Percentiles rank a stretch among this genome's conserved stretches.
Evolutionary conservation across 805 yeast species (phyloP).

Genomic region (Starmerella potacharoeniae): DNA sequence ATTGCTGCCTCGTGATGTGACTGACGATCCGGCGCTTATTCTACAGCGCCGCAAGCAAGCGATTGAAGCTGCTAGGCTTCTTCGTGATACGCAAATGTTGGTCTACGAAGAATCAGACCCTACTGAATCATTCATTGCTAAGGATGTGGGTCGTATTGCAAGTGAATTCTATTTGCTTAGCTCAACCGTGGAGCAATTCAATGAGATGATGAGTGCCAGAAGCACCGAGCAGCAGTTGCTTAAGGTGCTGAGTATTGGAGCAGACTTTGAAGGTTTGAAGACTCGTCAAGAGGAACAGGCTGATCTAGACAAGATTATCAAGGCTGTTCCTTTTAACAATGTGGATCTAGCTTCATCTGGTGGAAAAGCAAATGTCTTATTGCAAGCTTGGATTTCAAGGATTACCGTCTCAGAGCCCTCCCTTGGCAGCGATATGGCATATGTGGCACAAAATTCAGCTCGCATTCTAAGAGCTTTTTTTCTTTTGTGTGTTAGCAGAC

Average conservation of each 20-base stretch:
- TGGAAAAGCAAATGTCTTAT: conserved; percentile 74
- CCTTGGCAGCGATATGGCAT: conserved; percentile 71
- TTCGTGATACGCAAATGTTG: conserved; percentile 87
- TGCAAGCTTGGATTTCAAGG: conserved; percentile 80
- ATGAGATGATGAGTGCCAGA: conserved; percentile 65
- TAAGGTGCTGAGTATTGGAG: conserved; percentile 79
- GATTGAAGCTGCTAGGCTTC: conserved; percentile 62
- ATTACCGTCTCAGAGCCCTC: conserved; percentile 67
- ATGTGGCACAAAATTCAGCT: conserved; percentile 91
- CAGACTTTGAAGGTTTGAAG: conserved; percentile 84
- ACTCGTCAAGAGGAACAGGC: conserved; percentile 75
- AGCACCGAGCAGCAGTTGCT: conserved; percentile 90
- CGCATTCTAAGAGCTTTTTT: conserved; percentile 89
- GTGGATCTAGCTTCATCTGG: conserved; percentile 28
- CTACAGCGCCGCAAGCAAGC: conserved; percentile 68
- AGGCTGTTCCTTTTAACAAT: conserved; percentile 27
- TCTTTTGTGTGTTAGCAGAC: conserved; percentile 69
- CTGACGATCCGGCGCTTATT: conserved; percentile 69
- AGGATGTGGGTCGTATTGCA: conserved; percentile 87
- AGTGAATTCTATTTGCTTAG: conserved; percentile 83
- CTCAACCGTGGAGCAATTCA: conserved; percentile 80
- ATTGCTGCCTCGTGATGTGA: conserved; percentile 73
- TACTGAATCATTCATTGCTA: conserved; percentile 56
- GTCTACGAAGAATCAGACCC: conserved; percentile 71
- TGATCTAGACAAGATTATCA: conserved; percentile 56